phyloP scores from a whole-genome alignment of 2,329 filamentous ascomycete species.

The Trichoderma koningii region DNA sequence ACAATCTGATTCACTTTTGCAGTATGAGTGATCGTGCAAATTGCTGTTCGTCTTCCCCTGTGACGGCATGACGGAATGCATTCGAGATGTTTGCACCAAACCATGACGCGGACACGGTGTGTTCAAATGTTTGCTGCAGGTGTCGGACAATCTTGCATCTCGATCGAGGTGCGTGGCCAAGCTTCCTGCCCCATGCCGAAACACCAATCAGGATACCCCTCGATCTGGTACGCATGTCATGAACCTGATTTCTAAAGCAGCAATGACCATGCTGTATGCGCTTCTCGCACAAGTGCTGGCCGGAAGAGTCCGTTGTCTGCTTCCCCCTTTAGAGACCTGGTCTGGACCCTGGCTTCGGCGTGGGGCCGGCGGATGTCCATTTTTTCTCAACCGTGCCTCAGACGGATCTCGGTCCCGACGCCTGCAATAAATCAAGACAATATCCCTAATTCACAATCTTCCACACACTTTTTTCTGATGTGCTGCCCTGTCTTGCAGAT shows the following conservation, averaged over 20 bases:
- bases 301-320: constrained; percentile 4
- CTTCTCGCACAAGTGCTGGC: constrained; percentile 11
- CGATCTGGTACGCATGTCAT: background rate
- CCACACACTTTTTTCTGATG: background rate
- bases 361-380: constrained; percentile 23
- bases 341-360: constrained; percentile 18
- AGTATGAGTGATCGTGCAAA: background rate
- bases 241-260: constrained; percentile 2
- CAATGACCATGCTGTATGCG: background rate
- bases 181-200: background rate
- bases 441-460: background rate
- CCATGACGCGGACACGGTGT: background rate
- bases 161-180: background rate
- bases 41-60: no score
- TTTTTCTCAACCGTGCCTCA: constrained; percentile 17
- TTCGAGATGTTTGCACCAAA: background rate
- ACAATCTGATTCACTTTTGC: no score
- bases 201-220: background rate
- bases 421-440: constrained; percentile 16
- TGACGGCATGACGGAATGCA: background rate
- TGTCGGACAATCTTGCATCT: background rate
- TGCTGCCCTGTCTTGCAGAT: background rate
- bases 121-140: background rate
- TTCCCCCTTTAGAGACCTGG: constrained; percentile 1
- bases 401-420: constrained; percentile 26